Evolutionary conservation across 2,329 filamentous ascomycete species (phyloP), one percentile per base, ranked within the genome.

Genomic region (Xylaria sp.): DNA sequence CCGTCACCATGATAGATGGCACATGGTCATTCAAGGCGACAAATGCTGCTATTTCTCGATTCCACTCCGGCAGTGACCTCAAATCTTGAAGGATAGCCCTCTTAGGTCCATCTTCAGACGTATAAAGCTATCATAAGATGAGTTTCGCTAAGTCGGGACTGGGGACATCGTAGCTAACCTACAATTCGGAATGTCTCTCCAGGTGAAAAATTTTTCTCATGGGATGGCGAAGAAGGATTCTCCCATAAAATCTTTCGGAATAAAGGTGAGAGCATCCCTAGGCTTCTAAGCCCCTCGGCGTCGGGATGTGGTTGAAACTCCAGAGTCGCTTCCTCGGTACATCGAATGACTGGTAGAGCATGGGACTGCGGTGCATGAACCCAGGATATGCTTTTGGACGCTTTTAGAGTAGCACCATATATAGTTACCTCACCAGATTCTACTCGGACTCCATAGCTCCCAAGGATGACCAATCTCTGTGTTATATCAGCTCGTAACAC

Each of bases 341-440:
- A 88, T 53, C 87, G 80, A 38, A 95, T 82, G 0, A 90, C 86
- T 0, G 90, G 91, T 1, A 95, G 78, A 0, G 92, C 88, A 74
- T 93, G 88, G 42, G 89, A 92, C 47, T 86, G 85, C 1, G 91
- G 87, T 17, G 91, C 90, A 76, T 87, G 88, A 17, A 92, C 82
- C 81, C 86, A 89, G 69, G 85, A 81, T 5, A 81, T 74, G 0
- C 73, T 76, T 29, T 83, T 79, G 0, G 83, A 81, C 1, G 84
- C 76, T 11, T 81, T 80, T 3, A 95, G 76, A 6, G 83, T 86
- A 6, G 91, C 88, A 17, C 92, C 91, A 15, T 88, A 85, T 29
- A 95, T 77, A 0, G 86, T 89, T 27, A 91, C 80, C 49, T 88
- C 83, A 1, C 92, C 92, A 59, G 82, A 82, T 9, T 81, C 73